A percentile compares a stretch with the other conserved stretches of the same genome.
phyloP scores from a whole-genome alignment of 176 grass and related monocot genomes.

The Lolium multiflorum region DNA sequence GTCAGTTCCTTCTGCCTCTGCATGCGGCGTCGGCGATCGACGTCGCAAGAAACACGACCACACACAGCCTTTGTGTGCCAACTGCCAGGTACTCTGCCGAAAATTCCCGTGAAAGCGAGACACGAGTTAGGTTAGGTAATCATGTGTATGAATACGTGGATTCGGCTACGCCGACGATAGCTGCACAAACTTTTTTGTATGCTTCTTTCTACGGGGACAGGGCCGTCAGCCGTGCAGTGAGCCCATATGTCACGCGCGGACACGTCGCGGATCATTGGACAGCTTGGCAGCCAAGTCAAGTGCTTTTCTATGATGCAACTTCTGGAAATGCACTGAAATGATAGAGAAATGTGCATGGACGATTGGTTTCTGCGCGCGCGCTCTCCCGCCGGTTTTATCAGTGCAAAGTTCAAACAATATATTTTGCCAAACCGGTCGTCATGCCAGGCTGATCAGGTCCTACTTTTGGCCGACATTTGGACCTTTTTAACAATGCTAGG shows the following conservation, averaged over 20 bases:
- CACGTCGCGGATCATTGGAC: conserved; percentile 1
- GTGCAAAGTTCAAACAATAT: conserved; percentile 28
- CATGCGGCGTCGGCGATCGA: too few relatives aligned
- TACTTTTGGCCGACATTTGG: neutral
- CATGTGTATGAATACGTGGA: neutral
- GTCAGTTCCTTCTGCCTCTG: too few relatives aligned
- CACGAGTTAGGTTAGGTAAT: neutral
- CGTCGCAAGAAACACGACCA: too few relatives aligned
- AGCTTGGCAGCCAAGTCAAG: conserved; percentile 9
- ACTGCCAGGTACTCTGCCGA: neutral
- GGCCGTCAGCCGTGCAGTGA: neutral
- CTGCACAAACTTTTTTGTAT: neutral
- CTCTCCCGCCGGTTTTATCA: neutral
- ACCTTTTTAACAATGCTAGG: conserved; percentile 8
- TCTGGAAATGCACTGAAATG: conserved; percentile 8
- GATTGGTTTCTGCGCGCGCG: neutral
- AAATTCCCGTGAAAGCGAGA: conserved; percentile 46
- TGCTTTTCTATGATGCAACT: conserved; percentile 26
- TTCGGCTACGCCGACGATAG: neutral
- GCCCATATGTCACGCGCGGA: conserved; percentile 20
- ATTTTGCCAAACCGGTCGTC: conserved; percentile 26
- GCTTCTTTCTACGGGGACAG: conserved; percentile 29
- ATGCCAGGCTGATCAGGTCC: neutral
- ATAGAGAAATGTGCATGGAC: neutral
- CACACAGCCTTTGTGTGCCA: neutral